These are phyloP conservation scores for Colletotrichum eremochloae DNA, from an alignment of 2,329 filamentous ascomycete genomes.

Conservation along the genomic window DNA sequence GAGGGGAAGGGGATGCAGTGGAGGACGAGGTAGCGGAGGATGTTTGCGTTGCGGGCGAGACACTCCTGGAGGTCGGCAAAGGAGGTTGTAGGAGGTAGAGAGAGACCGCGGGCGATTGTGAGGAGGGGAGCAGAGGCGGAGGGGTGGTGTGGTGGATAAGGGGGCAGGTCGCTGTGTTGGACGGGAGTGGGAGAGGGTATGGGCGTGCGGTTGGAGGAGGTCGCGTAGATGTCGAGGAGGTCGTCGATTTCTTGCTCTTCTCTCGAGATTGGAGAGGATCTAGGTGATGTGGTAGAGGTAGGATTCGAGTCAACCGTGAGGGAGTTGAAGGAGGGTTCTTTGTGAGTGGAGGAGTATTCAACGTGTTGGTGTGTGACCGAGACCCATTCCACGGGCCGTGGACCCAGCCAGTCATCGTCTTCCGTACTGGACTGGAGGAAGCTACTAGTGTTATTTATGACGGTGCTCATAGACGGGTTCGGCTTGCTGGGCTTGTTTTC, in stretches of 20 bases:
- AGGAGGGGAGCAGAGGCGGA: constrained; percentile 11
- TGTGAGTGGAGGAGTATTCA: not conserved
- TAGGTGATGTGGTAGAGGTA: not conserved
- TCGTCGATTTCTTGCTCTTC: constrained; percentile 11
- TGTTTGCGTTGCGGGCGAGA: constrained; percentile 43
- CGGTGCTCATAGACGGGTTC: not conserved
- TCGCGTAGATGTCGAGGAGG: constrained; percentile 11
- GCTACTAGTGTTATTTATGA: not conserved
- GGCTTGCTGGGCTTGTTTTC: not conserved
- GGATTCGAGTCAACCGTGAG: not conserved
- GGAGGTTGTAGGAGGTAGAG: constrained; percentile 25
- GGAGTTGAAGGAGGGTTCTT: not conserved
- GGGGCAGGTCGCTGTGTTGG: constrained; percentile 5
- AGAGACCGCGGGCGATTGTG: constrained; percentile 39
- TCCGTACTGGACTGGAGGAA: constrained; percentile 1
- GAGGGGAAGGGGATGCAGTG: constrained; percentile 24
- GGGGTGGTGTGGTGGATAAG: constrained; percentile 19
- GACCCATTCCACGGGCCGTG: no score
- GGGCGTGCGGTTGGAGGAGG: not conserved
- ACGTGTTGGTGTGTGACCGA: not conserved
- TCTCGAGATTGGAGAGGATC: not conserved
- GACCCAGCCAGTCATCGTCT: constrained; percentile 2
- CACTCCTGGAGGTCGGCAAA: constrained; percentile 34
- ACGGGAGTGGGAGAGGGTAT: not conserved
- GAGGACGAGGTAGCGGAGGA: constrained; percentile 45